Evolutionary conservation across 495 filamentous ascomycete species (phyloP).

Genomic region (Antarctomyces pellizariae): DNA sequence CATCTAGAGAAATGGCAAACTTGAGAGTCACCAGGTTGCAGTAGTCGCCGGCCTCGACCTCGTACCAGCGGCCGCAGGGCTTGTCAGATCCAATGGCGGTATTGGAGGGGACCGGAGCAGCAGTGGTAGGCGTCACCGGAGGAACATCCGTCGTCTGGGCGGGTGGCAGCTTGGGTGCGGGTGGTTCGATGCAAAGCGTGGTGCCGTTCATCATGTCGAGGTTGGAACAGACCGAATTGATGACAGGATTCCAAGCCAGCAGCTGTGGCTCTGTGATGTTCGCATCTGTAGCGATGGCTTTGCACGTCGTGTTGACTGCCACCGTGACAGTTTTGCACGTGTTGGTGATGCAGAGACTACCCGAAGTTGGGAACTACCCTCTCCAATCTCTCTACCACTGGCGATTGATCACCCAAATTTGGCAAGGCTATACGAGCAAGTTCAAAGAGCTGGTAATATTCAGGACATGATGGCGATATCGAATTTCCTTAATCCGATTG

Average conservation of each 20-base stretch:
- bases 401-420: background rate
- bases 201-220: too few species aligned
- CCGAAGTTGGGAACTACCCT: too few species aligned
- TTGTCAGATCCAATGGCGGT: slow-evolving; percentile 3
- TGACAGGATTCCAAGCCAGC: too few species aligned
- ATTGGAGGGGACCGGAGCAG: slow-evolving; percentile 8
- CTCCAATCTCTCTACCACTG: background rate
- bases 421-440: background rate
- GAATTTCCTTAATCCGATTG: slow-evolving; percentile 1
- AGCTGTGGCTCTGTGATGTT: too few species aligned
- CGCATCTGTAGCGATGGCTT: too few species aligned
- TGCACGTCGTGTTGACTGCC: too few species aligned
- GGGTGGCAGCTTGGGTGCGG: slow-evolving; percentile 1
- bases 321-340: too few species aligned
- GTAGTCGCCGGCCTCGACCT: slow-evolving; percentile 10
- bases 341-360: too few species aligned
- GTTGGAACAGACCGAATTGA: too few species aligned
- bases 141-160: background rate
- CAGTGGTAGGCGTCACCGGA: slow-evolving; percentile 1
- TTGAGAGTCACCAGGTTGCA: slow-evolving; percentile 12
- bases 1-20: slow-evolving; percentile 9
- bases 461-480: slow-evolving; percentile 1
- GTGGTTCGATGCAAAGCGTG: too few species aligned
- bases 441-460: background rate
- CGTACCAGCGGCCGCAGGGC: slow-evolving; percentile 10